phyloP scores from a whole-genome alignment of 768 basidiomycete species.

The Amanita rubescens region DNA sequence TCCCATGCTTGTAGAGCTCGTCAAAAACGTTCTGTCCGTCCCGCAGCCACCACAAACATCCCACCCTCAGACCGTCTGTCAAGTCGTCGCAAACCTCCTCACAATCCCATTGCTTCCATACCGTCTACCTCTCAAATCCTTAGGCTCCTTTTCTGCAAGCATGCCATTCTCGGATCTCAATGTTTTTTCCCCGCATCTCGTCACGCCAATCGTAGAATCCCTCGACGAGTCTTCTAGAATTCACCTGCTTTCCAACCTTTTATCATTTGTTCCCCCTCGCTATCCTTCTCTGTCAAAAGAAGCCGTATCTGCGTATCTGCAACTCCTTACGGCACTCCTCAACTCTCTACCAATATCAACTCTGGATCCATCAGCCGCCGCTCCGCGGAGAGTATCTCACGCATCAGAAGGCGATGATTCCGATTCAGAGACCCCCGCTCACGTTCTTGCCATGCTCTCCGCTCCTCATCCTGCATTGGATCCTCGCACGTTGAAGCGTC shows the following conservation, averaged over 20 bases:
- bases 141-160: no score
- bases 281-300: constrained; percentile 41
- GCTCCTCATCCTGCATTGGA: no score
- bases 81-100: constrained; percentile 45
- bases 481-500: constrained; percentile 55
- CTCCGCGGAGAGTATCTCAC: constrained; percentile 4
- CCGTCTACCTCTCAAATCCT: no score
- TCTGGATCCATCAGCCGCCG: constrained; percentile 33
- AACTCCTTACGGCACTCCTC: constrained; percentile 44
- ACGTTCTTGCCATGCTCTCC: constrained; percentile 12
- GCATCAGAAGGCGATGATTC: constrained; percentile 29
- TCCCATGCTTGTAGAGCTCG: constrained; percentile 20
- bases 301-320: constrained; percentile 46
- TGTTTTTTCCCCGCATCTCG: constrained; percentile 18
- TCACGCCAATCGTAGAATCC: constrained; percentile 11
- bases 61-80: constrained; percentile 28
- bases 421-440: constrained; percentile 28
- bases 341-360: constrained; percentile 44
- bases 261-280: constrained; percentile 55
- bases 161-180: no score
- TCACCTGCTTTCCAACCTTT: constrained; percentile 68
- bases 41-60: constrained; percentile 16
- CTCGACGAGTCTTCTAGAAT: constrained; percentile 29
- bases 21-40: constrained; percentile 33
- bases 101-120: no score